Conservation (phyloP, 805 yeast species). For the Cyberlindnera petersonii region DNA sequence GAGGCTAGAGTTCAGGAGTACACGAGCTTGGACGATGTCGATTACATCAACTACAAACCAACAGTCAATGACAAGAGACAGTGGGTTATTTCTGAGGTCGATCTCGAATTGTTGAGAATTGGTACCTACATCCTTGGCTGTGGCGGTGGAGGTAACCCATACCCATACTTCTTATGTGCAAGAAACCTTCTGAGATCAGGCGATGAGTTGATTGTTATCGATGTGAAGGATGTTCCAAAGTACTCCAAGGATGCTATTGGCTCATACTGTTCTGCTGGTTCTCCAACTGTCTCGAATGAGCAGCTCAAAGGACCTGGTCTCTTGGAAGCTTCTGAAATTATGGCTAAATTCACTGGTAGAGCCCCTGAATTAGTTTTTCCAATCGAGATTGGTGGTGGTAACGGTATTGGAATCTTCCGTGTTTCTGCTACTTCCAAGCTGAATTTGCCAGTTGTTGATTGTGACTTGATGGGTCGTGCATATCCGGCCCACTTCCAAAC, state of each 20-base stretch:
- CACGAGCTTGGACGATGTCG: conserved; percentile 18
- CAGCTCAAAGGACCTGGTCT: conserved; percentile 37
- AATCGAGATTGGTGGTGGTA: conserved; percentile 43
- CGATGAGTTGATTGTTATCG: conserved; percentile 34
- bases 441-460: conserved; percentile 34
- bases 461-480: conserved; percentile 48
- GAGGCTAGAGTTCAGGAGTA: conserved; percentile 1
- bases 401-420: conserved; percentile 34
- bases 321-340: conserved; percentile 21
- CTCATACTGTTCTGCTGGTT: conserved; percentile 30
- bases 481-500: conserved; percentile 43
- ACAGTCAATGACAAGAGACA: conserved; percentile 19
- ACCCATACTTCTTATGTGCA: conserved; percentile 34
- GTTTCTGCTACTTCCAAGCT: conserved; percentile 17
- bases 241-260: conserved; percentile 27
- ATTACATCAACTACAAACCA: conserved; percentile 24
- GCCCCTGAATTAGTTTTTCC: conserved; percentile 35
- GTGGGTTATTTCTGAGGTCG: conserved; percentile 29
- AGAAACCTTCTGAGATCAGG: conserved; percentile 35
- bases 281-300: conserved; percentile 22
- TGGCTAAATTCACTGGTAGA: conserved; percentile 29
- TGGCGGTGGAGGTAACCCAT: conserved; percentile 52
- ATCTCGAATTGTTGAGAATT: conserved; percentile 37
- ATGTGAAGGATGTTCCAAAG: conserved; percentile 11
- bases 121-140: conserved; percentile 48